phyloP scores from a whole-genome alignment of 1,284 basidiomycete species.

The Wolfiporia cocos region DNA sequence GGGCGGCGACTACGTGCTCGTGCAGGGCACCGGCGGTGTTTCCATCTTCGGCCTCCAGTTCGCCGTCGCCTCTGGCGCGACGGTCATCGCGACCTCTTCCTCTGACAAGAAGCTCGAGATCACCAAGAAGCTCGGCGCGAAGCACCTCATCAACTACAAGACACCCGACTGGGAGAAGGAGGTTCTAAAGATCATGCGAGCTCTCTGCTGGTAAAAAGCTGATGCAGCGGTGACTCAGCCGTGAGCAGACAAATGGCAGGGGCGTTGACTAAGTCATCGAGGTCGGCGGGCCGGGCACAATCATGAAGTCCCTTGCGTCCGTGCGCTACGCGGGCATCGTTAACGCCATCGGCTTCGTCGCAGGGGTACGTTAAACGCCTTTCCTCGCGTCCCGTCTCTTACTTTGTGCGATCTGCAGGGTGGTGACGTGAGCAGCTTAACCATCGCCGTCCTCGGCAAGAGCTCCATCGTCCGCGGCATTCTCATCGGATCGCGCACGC shows the following conservation, averaged over 20 bases:
- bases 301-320: conserved; percentile 30
- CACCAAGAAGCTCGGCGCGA: conserved; percentile 27
- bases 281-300: conserved; percentile 35
- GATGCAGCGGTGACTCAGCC: neutral
- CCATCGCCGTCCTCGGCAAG: conserved; percentile 12
- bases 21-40: conserved; percentile 35
- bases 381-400: too few species aligned
- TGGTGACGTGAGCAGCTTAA: conserved; percentile 12
- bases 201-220: neutral
- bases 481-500: conserved; percentile 27
- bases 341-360: conserved; percentile 34
- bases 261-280: conserved; percentile 42
- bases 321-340: conserved; percentile 32
- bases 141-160: conserved; percentile 32
- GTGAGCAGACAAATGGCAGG: conserved; percentile 23
- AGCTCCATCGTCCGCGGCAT: conserved; percentile 24
- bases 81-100: conserved; percentile 37
- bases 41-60: conserved; percentile 30
- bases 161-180: conserved; percentile 37
- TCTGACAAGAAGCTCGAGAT: conserved; percentile 34
- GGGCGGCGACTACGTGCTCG: conserved; percentile 26
- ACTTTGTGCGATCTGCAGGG: conserved; percentile 1
- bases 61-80: conserved; percentile 33
- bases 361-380: conserved; percentile 12
- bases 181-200: conserved; percentile 21